Evolutionary conservation across 1,284 basidiomycete species (phyloP).

Genomic region (Vanrija humicola): DNA sequence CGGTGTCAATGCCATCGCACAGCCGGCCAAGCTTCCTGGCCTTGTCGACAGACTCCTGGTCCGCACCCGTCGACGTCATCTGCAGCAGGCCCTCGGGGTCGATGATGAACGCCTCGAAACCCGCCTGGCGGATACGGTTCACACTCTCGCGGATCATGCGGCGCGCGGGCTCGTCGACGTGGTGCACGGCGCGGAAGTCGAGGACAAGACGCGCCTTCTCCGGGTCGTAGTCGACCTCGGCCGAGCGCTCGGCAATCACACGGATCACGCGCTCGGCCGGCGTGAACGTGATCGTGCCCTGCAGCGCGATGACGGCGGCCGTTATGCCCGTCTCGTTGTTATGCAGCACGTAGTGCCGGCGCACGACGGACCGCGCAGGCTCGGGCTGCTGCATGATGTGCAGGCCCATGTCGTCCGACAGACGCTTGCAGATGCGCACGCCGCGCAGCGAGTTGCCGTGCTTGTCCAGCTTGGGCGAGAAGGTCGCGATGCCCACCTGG

Average conservation of each 20-base stretch:
- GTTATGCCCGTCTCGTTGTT: neutral
- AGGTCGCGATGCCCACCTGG: conserved; percentile 15
- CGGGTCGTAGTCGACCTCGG: conserved; percentile 2
- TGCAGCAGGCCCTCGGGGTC: conserved; percentile 12
- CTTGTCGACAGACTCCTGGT: too few relatives aligned
- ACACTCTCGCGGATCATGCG: conserved; percentile 14
- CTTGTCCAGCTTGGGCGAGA: conserved; percentile 11
- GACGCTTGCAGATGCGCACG: conserved; percentile 12
- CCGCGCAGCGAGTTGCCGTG: conserved; percentile 14
- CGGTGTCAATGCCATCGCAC: too few relatives aligned
- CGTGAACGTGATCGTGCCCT: conserved; percentile 18
- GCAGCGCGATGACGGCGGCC: conserved; percentile 9
- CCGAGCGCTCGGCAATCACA: conserved; percentile 5
- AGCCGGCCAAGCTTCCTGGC: too few relatives aligned
- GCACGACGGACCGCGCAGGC: conserved; percentile 12
- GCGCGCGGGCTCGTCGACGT: conserved; percentile 6
- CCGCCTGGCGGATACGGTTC: conserved; percentile 5
- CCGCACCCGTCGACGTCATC: too few relatives aligned
- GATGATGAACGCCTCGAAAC: conserved; percentile 5
- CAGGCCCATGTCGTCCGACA: conserved; percentile 20
- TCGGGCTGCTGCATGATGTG: conserved; percentile 19
- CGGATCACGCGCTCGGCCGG: conserved; percentile 17
- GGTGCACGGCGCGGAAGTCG: conserved; percentile 14
- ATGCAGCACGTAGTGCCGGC: conserved; percentile 14
- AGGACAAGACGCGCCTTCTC: conserved; percentile 2